Conservation (phyloP, 441 rosid genomes). For the Sinapis alba region DNA sequence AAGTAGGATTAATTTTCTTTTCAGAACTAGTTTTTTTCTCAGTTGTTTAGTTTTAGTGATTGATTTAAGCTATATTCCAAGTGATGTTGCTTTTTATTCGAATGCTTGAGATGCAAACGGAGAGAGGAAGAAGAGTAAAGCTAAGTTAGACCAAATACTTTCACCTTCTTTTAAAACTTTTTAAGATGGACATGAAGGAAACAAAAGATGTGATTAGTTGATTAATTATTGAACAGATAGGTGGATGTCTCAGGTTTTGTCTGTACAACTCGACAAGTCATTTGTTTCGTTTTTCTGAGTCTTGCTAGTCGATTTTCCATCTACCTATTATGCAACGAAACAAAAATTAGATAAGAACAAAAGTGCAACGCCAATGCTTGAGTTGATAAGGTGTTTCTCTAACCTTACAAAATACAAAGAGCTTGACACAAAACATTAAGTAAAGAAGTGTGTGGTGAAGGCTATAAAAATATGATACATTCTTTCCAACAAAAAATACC, state of each 20-base stretch:
- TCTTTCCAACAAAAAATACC: neutral
- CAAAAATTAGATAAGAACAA: neutral
- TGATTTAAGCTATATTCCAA: conserved; percentile 1
- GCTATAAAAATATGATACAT: neutral
- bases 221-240: neutral
- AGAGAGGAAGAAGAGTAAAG: conserved; percentile 8
- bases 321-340: neutral
- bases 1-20: neutral
- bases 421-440: too few relatives aligned
- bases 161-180: neutral
- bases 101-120: conserved; percentile 6
- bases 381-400: neutral
- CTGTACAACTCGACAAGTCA: conserved; percentile 19
- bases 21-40: neutral
- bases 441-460: neutral
- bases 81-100: neutral
- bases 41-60: neutral
- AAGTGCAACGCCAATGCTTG: neutral
- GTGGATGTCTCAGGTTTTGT: neutral
- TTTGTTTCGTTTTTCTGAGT: neutral
- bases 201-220: neutral
- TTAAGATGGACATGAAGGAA: neutral
- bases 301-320: neutral
- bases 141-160: conserved; percentile 3
- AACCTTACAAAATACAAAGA: neutral